These are phyloP conservation scores for Lichtheimia corymbifera DNA, from an alignment of 371 early-diverging fungal species.

Conservation along the genomic window DNA sequence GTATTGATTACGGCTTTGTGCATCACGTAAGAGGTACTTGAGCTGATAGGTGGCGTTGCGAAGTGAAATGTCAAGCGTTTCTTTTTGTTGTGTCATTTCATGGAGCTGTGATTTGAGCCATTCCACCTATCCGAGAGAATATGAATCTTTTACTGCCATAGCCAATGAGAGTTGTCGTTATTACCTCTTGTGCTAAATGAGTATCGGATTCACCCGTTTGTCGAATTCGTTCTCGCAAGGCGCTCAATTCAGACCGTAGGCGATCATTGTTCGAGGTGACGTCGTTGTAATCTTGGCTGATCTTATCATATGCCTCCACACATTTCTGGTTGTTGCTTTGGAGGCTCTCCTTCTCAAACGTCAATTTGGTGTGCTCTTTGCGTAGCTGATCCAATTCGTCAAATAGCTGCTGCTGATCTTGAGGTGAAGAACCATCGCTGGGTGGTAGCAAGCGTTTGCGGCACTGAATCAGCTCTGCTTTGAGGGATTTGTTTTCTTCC, in stretches of 20 bases:
- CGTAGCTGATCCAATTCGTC: neutral
- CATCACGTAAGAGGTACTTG: slow-evolving; percentile 18
- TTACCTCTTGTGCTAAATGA: neutral
- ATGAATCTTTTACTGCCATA: neutral
- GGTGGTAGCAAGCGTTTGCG: neutral
- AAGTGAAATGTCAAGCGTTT: neutral
- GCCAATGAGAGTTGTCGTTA: neutral
- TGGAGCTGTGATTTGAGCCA: neutral
- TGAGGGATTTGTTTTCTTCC: neutral
- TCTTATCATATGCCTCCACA: neutral
- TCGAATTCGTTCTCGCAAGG: neutral
- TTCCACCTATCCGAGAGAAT: neutral
- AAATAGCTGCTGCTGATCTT: neutral
- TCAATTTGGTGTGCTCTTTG: neutral
- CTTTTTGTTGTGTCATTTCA: neutral
- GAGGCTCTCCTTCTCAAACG: neutral
- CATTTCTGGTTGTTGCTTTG: neutral
- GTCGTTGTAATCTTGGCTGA: neutral
- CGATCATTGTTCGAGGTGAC: neutral
- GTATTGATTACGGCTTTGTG: slow-evolving; percentile 15
- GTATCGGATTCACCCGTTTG: neutral
- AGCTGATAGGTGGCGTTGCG: slow-evolving; percentile 22
- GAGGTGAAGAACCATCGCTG: neutral
- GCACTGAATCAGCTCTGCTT: neutral
- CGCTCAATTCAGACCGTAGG: neutral